Base-by-base conservation (phyloP, 345 rosid species). In the Moringa oleifera region DNA sequence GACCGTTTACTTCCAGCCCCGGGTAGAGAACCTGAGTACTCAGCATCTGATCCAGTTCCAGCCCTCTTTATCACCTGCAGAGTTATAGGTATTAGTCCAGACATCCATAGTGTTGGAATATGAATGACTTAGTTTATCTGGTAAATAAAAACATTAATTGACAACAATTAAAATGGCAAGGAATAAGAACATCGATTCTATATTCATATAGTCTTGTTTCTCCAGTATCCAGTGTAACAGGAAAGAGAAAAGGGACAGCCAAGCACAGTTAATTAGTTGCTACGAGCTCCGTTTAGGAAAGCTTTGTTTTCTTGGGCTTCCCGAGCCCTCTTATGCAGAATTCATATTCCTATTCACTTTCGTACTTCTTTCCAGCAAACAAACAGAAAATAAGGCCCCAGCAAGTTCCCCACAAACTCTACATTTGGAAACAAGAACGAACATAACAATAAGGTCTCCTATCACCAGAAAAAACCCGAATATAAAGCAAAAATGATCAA, bases 31-130 rank as follows among this genome's bases (percentile, higher is more conserved):
- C 72, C 83, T 46, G 70, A 65, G 52, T 57, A 63, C 16, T 63
- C 76, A 59, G 21, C 69, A 47, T 78, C 80, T 6, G 87, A 65
- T 37, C 71, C 75, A 59, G 62, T 46, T 55, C 76, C 84, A 47
- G 76, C 75, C 77, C 89, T 81, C 83, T 81, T 94, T 62, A 94
- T 92, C 58, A 90, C 97, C 99, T 94, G 82, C 49, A 70, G 63
- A 53, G 12, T 41, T 28, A 28, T 28, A 2, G 33, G 8, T 28
- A 28, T 8, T 28, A 28, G 33, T 28, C 47, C 6, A 41, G 1
- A 41, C 13, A 23, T 52, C 22, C n/a, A 51, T 51, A 20, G 54
- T 20, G 2, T 17, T 49, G 54, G 11, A 51, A 19, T 6, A 57
- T 12, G 18, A 25, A 24, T 7, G 1, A 41, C 12, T 41, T 41